Base-by-base conservation (phyloP, 495 filamentous ascomycete species). In the Podospora sp. region DNA sequence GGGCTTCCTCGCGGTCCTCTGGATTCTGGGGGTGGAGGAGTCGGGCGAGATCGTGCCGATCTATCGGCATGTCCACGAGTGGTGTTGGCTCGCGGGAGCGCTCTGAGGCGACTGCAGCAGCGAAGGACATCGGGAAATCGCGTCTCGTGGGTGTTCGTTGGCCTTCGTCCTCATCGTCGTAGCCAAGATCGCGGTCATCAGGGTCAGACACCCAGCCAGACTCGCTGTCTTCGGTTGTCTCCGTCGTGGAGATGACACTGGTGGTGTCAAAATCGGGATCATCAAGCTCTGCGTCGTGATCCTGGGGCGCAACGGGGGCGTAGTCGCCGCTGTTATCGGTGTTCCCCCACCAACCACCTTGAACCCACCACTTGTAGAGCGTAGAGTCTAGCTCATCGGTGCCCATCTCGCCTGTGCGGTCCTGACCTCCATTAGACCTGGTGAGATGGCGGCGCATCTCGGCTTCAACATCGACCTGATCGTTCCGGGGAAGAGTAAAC, bases 291-390 rank as follows among this genome's bases (percentile, higher is more conserved):
- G 8, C 24, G 7, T 61, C 68, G 12, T 55, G 20, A 24, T 62
- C n/a, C 7, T 60, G 50, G 7, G 53, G 25, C 0, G 61, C 12
- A 4, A 65, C 69, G 18, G 86, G 84, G 2, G 75, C 69, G 68
- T 91, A 97, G 35, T 91, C 88, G 6, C 90, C 89, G 65, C 89
- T 95, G 5, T 83, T 82, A 74, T 97, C 93, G 27, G 88, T 83
- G 27, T 87, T 88, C 1, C 93, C 93, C 89, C 91, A 97, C 76
- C 90, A 92, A 29, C 91, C 92, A 21, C 90, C 91, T 22, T 79
- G 74, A 46, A 88, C 87, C 89, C 91, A 97, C 86, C 92, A 94
- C 14, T 78, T 78, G 76, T 97, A 97, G 3, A 96, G 78, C 53
- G 83, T 88, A 1, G 86, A 82, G 67, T 91, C 89, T 6, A 97